Evolutionary conservation across 2,329 filamentous ascomycete genomes (phyloP).

Genomic region (Penicillium sp.): DNA sequence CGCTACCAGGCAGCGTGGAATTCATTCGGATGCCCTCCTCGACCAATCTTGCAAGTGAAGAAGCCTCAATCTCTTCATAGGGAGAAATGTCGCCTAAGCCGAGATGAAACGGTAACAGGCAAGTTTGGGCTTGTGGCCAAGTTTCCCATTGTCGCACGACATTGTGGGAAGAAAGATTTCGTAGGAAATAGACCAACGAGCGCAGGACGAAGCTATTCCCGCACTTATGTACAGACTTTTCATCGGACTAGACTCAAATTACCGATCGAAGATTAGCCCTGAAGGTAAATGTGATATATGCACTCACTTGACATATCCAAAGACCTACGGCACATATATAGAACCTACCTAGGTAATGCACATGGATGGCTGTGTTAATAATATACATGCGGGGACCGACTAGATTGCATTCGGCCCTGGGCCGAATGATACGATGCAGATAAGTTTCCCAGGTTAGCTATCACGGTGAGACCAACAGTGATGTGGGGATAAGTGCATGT

Average conservation of each 20-base stretch:
- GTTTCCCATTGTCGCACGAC: background rate
- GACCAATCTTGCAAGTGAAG: constrained; percentile 15
- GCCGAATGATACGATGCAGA: background rate
- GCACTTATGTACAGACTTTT: background rate
- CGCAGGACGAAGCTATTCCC: background rate
- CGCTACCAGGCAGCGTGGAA: constrained; percentile 51
- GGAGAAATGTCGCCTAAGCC: constrained; percentile 28
- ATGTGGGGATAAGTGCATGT: background rate
- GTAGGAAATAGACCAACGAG: background rate
- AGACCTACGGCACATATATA: background rate
- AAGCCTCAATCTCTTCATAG: constrained; percentile 34
- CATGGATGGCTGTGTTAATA: too few relatives aligned
- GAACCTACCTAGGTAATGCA: background rate
- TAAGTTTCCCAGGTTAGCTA: background rate
- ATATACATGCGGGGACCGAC: background rate
- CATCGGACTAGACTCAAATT: background rate
- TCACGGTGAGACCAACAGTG: background rate
- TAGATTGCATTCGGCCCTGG: background rate
- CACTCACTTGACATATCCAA: background rate
- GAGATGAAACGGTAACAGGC: constrained; percentile 19
- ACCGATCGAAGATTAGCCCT: too few relatives aligned
- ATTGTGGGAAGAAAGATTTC: background rate
- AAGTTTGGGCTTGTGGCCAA: constrained; percentile 4
- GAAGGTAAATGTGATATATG: background rate
- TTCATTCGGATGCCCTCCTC: constrained; percentile 29